phyloP scores from a whole-genome alignment of 2,329 filamentous ascomycete species.

The Tolypocladium tropicale region DNA sequence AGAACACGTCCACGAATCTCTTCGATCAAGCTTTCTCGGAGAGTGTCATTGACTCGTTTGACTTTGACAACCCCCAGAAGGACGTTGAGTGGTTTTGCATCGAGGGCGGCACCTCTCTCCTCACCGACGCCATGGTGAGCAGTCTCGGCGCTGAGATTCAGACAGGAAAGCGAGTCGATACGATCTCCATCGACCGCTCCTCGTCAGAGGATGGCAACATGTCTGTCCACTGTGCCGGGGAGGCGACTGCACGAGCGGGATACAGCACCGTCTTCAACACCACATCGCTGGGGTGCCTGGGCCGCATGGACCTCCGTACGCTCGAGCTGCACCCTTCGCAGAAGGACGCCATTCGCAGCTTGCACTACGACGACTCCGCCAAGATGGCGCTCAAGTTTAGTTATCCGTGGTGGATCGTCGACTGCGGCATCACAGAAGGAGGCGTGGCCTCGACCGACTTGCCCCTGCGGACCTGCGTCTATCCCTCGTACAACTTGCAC shows the following conservation, averaged over 20 bases:
- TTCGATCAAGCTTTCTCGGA: constrained; percentile 26
- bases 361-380: neutral
- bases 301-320: neutral
- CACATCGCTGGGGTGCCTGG: neutral
- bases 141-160: neutral
- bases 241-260: neutral
- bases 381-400: neutral
- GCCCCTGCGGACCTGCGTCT: neutral
- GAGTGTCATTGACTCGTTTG: constrained; percentile 20
- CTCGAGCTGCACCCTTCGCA: neutral
- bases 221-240: neutral
- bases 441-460: neutral
- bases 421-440: neutral
- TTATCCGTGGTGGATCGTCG: neutral
- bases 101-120: neutral
- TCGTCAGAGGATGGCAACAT: neutral
- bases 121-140: constrained; percentile 31
- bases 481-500: neutral
- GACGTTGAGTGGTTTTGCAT: constrained; percentile 2
- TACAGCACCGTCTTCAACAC: neutral
- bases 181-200: neutral
- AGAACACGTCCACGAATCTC: constrained; percentile 14
- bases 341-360: neutral
- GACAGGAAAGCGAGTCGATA: neutral
- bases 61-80: constrained; percentile 14